Base-by-base conservation (phyloP, 352 stramenopile genomes). In the Pythium sukuiense region DNA sequence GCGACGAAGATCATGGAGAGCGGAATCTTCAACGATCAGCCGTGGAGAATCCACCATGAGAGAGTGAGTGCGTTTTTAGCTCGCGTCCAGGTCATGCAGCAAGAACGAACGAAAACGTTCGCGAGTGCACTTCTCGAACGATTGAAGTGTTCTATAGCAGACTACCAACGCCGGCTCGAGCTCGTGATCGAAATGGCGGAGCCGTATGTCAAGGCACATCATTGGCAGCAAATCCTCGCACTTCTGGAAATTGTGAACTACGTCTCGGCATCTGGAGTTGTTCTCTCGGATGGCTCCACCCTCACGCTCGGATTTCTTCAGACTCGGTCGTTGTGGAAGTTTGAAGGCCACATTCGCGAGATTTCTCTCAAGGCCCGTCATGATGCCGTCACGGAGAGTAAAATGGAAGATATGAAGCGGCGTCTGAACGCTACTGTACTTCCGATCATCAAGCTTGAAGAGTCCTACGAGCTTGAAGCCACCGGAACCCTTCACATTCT, bases 21-120 rank as follows among this genome's bases (percentile, higher is more conserved):
- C n/a, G 78, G 76, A 0, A 83, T 89, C 50, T 90, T 92, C 61
- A 75, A 73, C 5, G 76, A 87, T 14, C 83, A 92, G 66, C 76
- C 80, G 18, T 92, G 83, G 83, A 37, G 48, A 45, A 26, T 29
- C 6, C 77, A 89, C 52, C 60, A 72, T 2, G 72, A 81, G 14
- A 76, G 69, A 30, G 63, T 89, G 3, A 63, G 62, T 9, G 50
- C 35, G 6, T 85, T 88, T 26, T 45, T 84, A 18, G 67, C 72
- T 13, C 63, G 71, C 1, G 71, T 88, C 52, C 58, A 70, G 1
- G 63, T 59, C 11, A 67, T 88, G 9, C 70, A 81, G 43, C 70
- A 74, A 39, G 50, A 67, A 9, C 69, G 63, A 5, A 18, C 60
- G 4, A 53, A 56, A 1, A 50, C 61, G 11, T 88, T 89, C 26